Conservation (phyloP, 2,329 filamentous ascomycete genomes). For the Trichoderma semiorbis region DNA sequence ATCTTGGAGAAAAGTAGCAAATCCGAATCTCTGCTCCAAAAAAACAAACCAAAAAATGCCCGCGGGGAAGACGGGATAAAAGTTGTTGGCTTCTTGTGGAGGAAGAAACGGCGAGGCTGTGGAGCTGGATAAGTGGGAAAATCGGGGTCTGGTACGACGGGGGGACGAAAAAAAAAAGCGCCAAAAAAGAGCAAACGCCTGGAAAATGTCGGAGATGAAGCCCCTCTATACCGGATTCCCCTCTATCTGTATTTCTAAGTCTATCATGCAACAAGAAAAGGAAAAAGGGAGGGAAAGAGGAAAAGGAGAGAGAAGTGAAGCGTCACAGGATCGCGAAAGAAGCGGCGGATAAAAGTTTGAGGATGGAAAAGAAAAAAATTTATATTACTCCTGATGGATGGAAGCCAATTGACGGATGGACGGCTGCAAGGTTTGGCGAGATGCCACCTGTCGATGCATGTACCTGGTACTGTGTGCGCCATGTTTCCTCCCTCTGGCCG, state of each 20-base stretch:
- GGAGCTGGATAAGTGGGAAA: conserved; percentile 13
- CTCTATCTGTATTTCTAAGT: conserved; percentile 12
- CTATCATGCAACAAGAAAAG: conserved; percentile 19
- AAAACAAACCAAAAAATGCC: not conserved
- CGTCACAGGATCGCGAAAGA: not conserved
- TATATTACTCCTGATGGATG: not conserved
- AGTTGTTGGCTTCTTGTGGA: conserved; percentile 15
- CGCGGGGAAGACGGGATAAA: conserved; percentile 2
- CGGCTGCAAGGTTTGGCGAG: conserved; percentile 15
- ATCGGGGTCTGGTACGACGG: conserved; percentile 8
- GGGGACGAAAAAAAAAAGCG: not conserved
- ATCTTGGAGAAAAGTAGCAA: conserved; percentile 24
- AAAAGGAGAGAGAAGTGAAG: not conserved
- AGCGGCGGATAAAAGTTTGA: not conserved
- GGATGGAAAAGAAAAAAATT: conserved; percentile 5
- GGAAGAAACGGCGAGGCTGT: conserved; percentile 14
- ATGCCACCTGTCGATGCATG: not conserved
- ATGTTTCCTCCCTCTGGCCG: not conserved
- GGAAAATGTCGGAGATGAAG: conserved; percentile 16
- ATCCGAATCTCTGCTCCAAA: not conserved
- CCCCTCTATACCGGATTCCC: conserved; percentile 7
- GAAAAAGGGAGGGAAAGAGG: not conserved
- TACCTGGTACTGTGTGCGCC: conserved; percentile 1
- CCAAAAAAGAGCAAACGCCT: conserved; percentile 13
- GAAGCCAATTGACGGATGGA: conserved; percentile 2